Conservation (phyloP, 225 moss, liverwort and hornwort genomes). For the Ulota crispa region DNA sequence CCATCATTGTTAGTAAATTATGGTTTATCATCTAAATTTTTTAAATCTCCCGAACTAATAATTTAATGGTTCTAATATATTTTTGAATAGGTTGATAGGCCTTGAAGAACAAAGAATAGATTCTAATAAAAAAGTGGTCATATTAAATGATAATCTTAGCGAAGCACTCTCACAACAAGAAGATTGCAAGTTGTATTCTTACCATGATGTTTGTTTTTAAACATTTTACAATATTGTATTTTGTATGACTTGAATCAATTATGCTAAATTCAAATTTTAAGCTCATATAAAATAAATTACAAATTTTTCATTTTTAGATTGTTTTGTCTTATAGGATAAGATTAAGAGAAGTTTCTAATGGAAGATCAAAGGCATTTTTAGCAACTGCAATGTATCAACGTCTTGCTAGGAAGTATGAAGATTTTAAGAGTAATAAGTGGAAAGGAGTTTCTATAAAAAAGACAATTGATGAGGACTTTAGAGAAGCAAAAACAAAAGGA, state of each 20-base stretch:
- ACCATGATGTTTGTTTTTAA: not conserved
- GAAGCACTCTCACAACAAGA: slow-evolving; percentile 37
- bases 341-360: slow-evolving; percentile 36
- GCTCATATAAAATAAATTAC: not conserved
- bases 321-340: slow-evolving; percentile 23
- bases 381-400: slow-evolving; percentile 78
- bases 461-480: slow-evolving; percentile 42
- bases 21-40: not conserved
- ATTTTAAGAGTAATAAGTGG: slow-evolving; percentile 62
- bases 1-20: not conserved
- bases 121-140: not conserved
- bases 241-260: too few species aligned
- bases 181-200: slow-evolving; percentile 37
- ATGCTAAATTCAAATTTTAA: too few species aligned
- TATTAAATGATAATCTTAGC: slow-evolving; percentile 17
- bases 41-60: not conserved
- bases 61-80: rapidly evolving
- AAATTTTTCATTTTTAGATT: rapidly evolving
- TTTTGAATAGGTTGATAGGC: slow-evolving; percentile 24
- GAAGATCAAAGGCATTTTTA: slow-evolving; percentile 55
- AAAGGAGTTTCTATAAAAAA: slow-evolving; percentile 51
- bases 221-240: not conserved
- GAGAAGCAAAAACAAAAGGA: slow-evolving; percentile 48
- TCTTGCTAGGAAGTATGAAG: slow-evolving; percentile 65
- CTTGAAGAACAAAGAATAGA: slow-evolving; percentile 38